Percentiles rank a stretch among this genome's conserved stretches.
Evolutionary conservation across 768 basidiomycete genomes (phyloP).

Genomic region (Mrakia gelida): DNA sequence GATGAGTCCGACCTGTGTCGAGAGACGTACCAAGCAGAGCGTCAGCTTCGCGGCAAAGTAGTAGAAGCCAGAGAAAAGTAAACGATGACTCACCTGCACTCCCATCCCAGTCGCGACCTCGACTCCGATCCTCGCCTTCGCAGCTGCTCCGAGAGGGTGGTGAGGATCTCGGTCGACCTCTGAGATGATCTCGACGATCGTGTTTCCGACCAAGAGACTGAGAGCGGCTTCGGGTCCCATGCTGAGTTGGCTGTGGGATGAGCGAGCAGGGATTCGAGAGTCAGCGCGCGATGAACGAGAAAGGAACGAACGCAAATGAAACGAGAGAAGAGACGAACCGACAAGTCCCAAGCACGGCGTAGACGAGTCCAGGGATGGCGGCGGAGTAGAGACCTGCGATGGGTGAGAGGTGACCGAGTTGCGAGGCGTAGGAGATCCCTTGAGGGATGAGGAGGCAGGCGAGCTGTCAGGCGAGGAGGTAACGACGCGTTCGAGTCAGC

Average conservation of each 20-base stretch:
- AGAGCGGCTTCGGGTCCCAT: conserved; percentile 80
- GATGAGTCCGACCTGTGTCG: conserved; percentile 69
- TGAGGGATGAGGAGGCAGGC: conserved; percentile 47
- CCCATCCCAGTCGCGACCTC: conserved; percentile 76
- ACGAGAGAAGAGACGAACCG: conserved; percentile 56
- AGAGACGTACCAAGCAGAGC: too few relatives aligned
- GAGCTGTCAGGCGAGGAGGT: conserved; percentile 30
- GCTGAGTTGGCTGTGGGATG: conserved; percentile 41
- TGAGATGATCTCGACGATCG: conserved; percentile 59
- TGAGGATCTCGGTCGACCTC: conserved; percentile 52
- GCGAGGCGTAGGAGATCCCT: conserved; percentile 82
- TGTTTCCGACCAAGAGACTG: conserved; percentile 80
- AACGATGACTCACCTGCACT: conserved; percentile 59
- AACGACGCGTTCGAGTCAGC: background rate
- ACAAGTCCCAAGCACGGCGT: conserved; percentile 81
- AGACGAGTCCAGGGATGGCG: conserved; percentile 79
- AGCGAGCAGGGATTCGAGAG: background rate
- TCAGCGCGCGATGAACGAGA: background rate
- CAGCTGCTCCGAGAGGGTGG: conserved; percentile 46
- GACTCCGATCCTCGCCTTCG: conserved; percentile 53
- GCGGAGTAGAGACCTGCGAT: conserved; percentile 82
- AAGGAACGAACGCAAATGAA: conserved; percentile 57
- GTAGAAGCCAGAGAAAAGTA: background rate
- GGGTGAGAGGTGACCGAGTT: conserved; percentile 58
- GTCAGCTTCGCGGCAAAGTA: background rate